A percentile compares a stretch with the other conserved stretches of the same genome.
phyloP scores from a whole-genome alignment of 2,329 filamentous ascomycete species.

The Tympanopsis confertula region DNA sequence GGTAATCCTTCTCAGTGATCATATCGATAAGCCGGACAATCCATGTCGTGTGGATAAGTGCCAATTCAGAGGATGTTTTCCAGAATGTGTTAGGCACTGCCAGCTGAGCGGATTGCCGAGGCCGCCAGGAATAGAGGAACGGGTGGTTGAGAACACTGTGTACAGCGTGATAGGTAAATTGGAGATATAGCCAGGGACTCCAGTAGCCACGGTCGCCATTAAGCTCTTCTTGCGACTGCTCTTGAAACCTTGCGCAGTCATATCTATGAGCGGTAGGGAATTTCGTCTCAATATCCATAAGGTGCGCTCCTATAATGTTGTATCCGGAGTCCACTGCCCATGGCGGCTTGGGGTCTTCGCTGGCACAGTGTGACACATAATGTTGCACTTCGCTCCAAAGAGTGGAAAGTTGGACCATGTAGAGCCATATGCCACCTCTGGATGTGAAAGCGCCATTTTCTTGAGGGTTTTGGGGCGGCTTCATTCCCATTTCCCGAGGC shows the following conservation, averaged over 20 bases:
- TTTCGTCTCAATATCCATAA: conserved; percentile 11
- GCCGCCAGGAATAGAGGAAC: conserved; percentile 1
- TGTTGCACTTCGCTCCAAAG: conserved; percentile 8
- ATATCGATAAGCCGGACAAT: background rate
- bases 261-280: conserved; percentile 10
- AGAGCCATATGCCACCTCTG: conserved; percentile 9
- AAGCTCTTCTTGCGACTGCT: conserved; percentile 7
- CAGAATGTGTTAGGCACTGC: conserved; percentile 1
- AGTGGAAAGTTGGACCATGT: conserved; percentile 8
- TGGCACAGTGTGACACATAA: conserved; percentile 7
- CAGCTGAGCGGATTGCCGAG: background rate
- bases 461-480: conserved; percentile 6
- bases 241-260: conserved; percentile 8
- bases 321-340: conserved; percentile 11
- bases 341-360: conserved; percentile 6
- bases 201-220: conserved; percentile 11
- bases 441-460: conserved; percentile 1
- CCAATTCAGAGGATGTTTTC: conserved; percentile 1
- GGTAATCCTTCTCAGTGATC: background rate
- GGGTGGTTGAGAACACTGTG: conserved; percentile 1
- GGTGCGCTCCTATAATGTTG: conserved; percentile 8
- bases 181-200: conserved; percentile 1
- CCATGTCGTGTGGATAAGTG: background rate
- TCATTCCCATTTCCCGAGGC: conserved; percentile 2
- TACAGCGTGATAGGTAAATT: conserved; percentile 1